Evolutionary conservation across 768 basidiomycete species (phyloP), one percentile per base, ranked within the genome.

Genomic region (Boletus rufocinnamomeus): DNA sequence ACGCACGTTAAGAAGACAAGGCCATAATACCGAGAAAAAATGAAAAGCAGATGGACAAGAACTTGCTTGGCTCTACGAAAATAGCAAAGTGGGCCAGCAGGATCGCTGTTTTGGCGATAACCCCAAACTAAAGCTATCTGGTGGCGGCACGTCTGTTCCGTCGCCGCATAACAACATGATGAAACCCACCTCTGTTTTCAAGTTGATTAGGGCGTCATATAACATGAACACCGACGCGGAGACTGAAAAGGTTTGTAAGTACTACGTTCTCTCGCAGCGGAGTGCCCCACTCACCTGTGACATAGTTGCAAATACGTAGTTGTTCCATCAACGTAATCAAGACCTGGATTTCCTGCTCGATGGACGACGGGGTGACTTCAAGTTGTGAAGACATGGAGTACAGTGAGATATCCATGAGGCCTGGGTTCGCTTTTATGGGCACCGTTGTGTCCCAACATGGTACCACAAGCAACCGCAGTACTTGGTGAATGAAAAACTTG

Each of bases 11-110:
- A 57, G 52, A 56, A 69, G 28, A 70, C n/a, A 32, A 68, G 40
- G 14, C 68, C 67, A 21, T 69, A 69, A 48, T 70, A 69, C 23
- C 68, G 65, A 23, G 66, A 52, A 35, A 69, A 65, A 28, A 70
- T 43, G 48, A 67, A 69, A 28, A 69, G 54, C 2, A 54, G 17
- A 34, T 34, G 54, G n/a, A 69, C 13, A 32, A 70, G 16, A 17
- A 54, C 14, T 23, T n/a, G 60, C 23, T 54, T 62, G n/a, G 32
- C 16, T 35, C 37, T 58, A 16, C 30, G 47, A 32, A 43, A n/a
- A 23, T 14, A 8, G 7, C 2, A 17, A 25, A 5, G 43, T 17
- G 52, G 34, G n/a, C 23, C 11, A 30, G 32, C 2, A 7, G 9
- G 11, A 10, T 54, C 27, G 16, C 27, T 11, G 19, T 49, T 41